Percentiles rank a stretch among this genome's conserved stretches.
Evolutionary conservation across 108 stramenopile species (phyloP).

Genomic region (Parmales sp.): DNA sequence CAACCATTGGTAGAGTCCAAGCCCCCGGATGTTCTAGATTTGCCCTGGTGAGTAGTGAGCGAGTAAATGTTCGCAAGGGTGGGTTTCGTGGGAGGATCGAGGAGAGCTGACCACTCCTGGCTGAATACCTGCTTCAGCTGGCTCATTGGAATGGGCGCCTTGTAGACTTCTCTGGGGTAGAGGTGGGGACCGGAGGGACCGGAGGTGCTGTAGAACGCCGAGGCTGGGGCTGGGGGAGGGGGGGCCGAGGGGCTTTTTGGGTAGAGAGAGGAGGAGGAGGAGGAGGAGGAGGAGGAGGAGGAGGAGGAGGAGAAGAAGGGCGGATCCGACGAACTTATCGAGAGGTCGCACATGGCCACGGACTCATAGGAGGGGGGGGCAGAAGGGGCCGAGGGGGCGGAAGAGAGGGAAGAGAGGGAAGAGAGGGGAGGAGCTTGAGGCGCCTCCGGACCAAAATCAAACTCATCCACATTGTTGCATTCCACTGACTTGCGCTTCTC

Average conservation of each 20-base stretch:
- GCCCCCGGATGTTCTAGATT: conserved; percentile 24
- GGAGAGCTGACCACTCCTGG: not conserved
- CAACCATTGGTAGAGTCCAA: conserved; percentile 72
- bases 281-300: not conserved
- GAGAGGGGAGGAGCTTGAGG: not conserved
- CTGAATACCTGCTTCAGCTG: not conserved
- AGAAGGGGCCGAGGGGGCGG: not conserved
- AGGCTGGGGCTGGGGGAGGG: not conserved
- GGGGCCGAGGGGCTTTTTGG: not conserved
- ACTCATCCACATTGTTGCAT: not conserved
- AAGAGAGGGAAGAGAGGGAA: not conserved
- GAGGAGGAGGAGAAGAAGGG: not conserved
- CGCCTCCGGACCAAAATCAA: not conserved
- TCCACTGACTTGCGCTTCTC: not conserved
- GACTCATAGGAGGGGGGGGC: too few relatives aligned
- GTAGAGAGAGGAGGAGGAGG: not conserved
- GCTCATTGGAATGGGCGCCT: not conserved
- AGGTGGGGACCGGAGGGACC: not conserved
- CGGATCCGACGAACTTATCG: too few relatives aligned
- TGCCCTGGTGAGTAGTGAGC: conserved; percentile 67
- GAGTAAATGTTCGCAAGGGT: conserved; percentile 48
- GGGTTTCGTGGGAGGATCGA: conserved; percentile 18
- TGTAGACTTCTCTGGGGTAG: not conserved
- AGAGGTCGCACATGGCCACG: too few relatives aligned
- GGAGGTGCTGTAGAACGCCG: not conserved